Percentiles rank a stretch among this genome's conserved stretches.
These are phyloP conservation scores for Aspergillus udagawae DNA, from an alignment of 2,329 filamentous ascomycete genomes.

Conservation along the genomic window DNA sequence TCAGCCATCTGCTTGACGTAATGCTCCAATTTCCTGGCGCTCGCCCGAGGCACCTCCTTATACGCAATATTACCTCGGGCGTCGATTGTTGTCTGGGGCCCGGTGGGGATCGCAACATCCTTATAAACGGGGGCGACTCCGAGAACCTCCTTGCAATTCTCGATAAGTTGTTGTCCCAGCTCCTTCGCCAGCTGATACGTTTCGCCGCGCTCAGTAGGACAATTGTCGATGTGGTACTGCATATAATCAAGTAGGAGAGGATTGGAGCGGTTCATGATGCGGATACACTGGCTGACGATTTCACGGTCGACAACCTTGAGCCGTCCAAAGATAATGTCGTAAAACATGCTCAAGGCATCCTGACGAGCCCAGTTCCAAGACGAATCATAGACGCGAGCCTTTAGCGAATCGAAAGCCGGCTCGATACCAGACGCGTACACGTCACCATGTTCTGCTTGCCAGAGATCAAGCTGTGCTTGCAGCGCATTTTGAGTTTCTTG, in stretches of 20 bases:
- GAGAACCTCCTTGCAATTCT: slow-evolving; percentile 94
- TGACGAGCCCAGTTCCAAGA: slow-evolving; percentile 99
- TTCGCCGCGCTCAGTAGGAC: slow-evolving; percentile 91
- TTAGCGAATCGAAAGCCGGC: slow-evolving; percentile 87
- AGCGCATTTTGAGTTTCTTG: slow-evolving; percentile 83
- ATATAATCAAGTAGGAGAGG: slow-evolving; percentile 95
- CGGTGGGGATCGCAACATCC: slow-evolving; percentile 88
- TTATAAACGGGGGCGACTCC: slow-evolving; percentile 85
- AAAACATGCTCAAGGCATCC: slow-evolving; percentile 97
- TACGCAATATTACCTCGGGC: slow-evolving; percentile 89
- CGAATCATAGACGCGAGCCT: slow-evolving; percentile 94
- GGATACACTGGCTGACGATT: slow-evolving; percentile 97
- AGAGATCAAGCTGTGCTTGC: slow-evolving; percentile 89
- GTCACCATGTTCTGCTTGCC: slow-evolving; percentile 92
- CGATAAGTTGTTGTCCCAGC: slow-evolving; percentile 86
- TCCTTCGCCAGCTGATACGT: slow-evolving; percentile 98
- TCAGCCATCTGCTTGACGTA: slow-evolving; percentile 99
- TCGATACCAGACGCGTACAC: slow-evolving; percentile 94
- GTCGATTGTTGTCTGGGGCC: slow-evolving; percentile 88
- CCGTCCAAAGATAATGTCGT: slow-evolving; percentile 96
- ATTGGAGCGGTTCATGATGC: slow-evolving; percentile 98
- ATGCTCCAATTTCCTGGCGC: slow-evolving; percentile 94
- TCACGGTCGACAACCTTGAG: slow-evolving; percentile 91
- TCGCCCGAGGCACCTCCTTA: slow-evolving; percentile 77
- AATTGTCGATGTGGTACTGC: slow-evolving; percentile 99